Evolutionary conservation across 768 basidiomycete species (phyloP).

Genomic region (Clitopilus passeckerianus): DNA sequence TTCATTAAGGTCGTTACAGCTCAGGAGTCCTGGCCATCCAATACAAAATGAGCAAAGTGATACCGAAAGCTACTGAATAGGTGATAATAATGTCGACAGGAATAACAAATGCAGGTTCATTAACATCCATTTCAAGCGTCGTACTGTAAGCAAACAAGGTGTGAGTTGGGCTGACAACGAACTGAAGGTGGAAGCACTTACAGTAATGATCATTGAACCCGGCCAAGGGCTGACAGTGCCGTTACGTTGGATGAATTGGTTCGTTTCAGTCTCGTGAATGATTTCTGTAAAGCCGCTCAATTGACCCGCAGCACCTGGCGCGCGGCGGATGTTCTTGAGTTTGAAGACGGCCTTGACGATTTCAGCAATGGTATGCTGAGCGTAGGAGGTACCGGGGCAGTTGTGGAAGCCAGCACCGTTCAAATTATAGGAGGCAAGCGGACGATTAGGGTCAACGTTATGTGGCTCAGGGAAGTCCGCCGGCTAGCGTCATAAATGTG

Average conservation of each 20-base stretch:
- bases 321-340: slow-evolving; percentile 39
- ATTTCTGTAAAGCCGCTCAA: slow-evolving; percentile 25
- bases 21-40: background rate
- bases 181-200: slow-evolving; percentile 11
- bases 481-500: slow-evolving; percentile 19
- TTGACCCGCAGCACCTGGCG: slow-evolving; percentile 35
- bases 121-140: slow-evolving; percentile 3
- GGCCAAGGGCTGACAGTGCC: slow-evolving; percentile 32
- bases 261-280: slow-evolving; percentile 28
- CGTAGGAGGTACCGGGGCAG: slow-evolving; percentile 30
- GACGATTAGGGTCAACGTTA: slow-evolving; percentile 33
- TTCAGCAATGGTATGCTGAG: slow-evolving; percentile 34
- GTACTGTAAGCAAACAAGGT: slow-evolving; percentile 1
- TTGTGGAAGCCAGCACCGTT: slow-evolving; percentile 35
- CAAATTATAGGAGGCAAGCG: slow-evolving; percentile 21
- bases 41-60: background rate
- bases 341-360: slow-evolving; percentile 42
- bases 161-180: background rate
- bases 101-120: background rate
- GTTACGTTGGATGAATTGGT: slow-evolving; percentile 25
- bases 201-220: slow-evolving; percentile 28
- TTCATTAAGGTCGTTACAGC: background rate
- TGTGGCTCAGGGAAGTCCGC: slow-evolving; percentile 36
- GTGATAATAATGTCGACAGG: background rate
- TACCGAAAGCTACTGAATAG: background rate